Base-by-base conservation (phyloP, 75 land plant species). In the Picea sitchensis region DNA sequence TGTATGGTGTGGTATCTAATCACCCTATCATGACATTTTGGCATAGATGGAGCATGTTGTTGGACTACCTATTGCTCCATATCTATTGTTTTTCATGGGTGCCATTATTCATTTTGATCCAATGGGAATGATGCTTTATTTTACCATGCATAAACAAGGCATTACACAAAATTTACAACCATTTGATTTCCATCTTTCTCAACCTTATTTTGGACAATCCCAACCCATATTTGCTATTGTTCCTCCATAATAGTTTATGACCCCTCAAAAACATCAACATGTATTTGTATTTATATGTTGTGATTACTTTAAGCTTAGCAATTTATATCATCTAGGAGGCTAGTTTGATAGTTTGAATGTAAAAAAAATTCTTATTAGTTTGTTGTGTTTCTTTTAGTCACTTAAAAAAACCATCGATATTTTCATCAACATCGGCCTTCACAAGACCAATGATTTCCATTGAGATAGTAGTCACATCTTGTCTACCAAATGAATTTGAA, bases 121-220 rank as follows among this genome's bases (percentile, higher is more conserved):
- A 60, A 75, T 90, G 79, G 57, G 91, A 78, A 75, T 88, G 51
- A 57, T 90, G 78, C 96, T 90, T 78, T 88, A 90, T 31, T 89
- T 81, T 79, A 74, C 90, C 20, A 80, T 90, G 82, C 94, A 88
- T 77, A 92, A 92, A 74, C 90, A 85, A 73, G 84, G 82, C 21
- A 59, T 86, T 72, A 81, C 86, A 36, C 86, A 84, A 44, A 63
- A 84, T 76, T 63, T 82, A 21, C 79, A 86, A 71, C 78, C 88
- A 23, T 11, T 82, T 18, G 77, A 65, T 62, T 38, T 84, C 58
- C 86, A 82, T 61, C 72, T 86, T 51, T 74, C 90, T 59, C 88
- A 84, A 67, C 68, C 90, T 79, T 81, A 84, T 26, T 71, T 81
- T 56, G 86, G 84, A 2, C 90, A 87, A 61, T 83, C 78, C 60